phyloP scores from a whole-genome alignment of 805 yeast species.

The Candida montana region DNA sequence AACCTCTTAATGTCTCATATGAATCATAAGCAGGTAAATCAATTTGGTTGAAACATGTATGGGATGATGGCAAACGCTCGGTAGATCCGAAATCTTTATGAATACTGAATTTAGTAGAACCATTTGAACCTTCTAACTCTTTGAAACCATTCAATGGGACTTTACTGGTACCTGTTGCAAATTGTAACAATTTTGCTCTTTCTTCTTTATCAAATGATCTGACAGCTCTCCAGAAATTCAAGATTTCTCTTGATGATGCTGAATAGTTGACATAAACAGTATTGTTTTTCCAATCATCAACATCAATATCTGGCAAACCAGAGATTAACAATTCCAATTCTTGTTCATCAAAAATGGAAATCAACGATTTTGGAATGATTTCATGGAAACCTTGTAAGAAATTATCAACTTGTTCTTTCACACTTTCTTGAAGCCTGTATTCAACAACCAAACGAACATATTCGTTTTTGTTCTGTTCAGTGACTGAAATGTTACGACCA shows the following conservation, averaged over 20 bases:
- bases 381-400: conserved; percentile 87
- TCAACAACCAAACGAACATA: conserved; percentile 85
- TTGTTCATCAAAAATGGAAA: conserved; percentile 89
- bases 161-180: conserved; percentile 95
- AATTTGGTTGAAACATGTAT: conserved; percentile 94
- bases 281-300: conserved; percentile 91
- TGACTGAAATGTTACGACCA: conserved; percentile 81
- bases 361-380: conserved; percentile 75
- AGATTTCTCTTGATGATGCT: conserved; percentile 77
- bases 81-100: conserved; percentile 84
- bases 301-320: conserved; percentile 94
- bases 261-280: conserved; percentile 78
- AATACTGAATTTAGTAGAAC: conserved; percentile 79
- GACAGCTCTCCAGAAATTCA: conserved; percentile 98
- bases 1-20: conserved; percentile 78
- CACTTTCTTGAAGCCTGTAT: conserved; percentile 76
- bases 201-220: conserved; percentile 91
- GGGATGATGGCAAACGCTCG: conserved; percentile 90
- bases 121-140: conserved; percentile 82
- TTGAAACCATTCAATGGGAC: conserved; percentile 94
- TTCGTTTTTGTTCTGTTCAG: conserved; percentile 85
- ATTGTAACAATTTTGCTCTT: conserved; percentile 87
- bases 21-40: conserved; percentile 90
- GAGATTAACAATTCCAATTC: conserved; percentile 89
- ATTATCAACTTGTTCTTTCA: conserved; percentile 80